Conservation (phyloP, 2,329 filamentous ascomycete genomes). For the Exophiala bonariae region DNA sequence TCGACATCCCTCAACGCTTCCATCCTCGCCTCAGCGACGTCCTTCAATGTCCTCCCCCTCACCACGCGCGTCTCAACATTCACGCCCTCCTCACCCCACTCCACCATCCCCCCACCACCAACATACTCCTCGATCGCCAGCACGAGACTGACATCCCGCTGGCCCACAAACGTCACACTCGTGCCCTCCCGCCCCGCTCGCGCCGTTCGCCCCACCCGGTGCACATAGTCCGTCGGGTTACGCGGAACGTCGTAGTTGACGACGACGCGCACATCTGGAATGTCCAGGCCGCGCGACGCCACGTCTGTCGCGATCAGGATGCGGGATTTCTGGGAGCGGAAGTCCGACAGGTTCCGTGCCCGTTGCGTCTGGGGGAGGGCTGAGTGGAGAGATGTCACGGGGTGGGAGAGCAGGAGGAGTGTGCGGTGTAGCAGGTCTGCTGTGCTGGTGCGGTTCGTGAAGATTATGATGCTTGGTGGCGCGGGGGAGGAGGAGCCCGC, state of each 20-base stretch:
- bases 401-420: conserved; percentile 80
- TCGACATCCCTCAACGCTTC: conserved; percentile 90
- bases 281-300: conserved; percentile 89
- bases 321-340: conserved; percentile 83
- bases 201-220: conserved; percentile 91
- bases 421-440: conserved; percentile 88
- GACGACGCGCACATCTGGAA: conserved; percentile 85
- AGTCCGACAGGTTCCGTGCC: conserved; percentile 83
- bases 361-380: conserved; percentile 81
- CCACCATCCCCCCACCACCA: conserved; percentile 66
- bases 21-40: conserved; percentile 92
- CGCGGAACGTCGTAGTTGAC: conserved; percentile 94
- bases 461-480: conserved; percentile 80
- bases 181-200: conserved; percentile 83
- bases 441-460: conserved; percentile 88
- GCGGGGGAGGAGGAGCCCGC: conserved; percentile 63
- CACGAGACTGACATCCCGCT: conserved; percentile 89
- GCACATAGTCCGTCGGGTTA: conserved; percentile 97
- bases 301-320: conserved; percentile 95
- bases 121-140: conserved; percentile 85
- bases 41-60: conserved; percentile 73
- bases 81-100: conserved; percentile 86
- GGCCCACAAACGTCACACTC: conserved; percentile 84
- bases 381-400: conserved; percentile 89
- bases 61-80: conserved; percentile 90